phyloP scores from a whole-genome alignment of 768 basidiomycete species.

The Collybia sordida region DNA sequence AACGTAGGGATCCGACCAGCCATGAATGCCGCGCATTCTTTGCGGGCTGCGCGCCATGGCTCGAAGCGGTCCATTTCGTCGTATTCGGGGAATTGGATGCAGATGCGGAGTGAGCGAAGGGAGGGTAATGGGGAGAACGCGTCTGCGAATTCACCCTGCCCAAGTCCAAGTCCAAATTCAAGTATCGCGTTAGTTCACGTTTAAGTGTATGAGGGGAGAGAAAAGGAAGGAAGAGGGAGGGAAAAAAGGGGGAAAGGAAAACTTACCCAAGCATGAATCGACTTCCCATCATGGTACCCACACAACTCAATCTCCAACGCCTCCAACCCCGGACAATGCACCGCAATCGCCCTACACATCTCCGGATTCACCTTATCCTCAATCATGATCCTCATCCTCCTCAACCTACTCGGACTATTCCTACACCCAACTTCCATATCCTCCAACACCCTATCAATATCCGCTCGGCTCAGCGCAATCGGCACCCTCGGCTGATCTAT shows the following conservation, averaged over 20 bases:
- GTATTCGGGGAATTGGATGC: slow-evolving; percentile 36
- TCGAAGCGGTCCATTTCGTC: slow-evolving; percentile 31
- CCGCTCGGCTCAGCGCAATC: slow-evolving; percentile 29
- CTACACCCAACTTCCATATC: slow-evolving; percentile 23
- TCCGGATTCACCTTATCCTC: slow-evolving; percentile 36
- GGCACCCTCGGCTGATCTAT: slow-evolving; percentile 35
- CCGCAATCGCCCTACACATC: slow-evolving; percentile 28
- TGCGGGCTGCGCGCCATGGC: slow-evolving; percentile 30
- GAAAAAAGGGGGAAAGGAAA: not conserved
- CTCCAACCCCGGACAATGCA: slow-evolving; percentile 34
- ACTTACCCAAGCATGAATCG: slow-evolving; percentile 39
- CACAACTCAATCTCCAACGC: slow-evolving; percentile 41
- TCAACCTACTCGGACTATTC: slow-evolving; percentile 16
- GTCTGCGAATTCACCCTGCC: slow-evolving; percentile 31
- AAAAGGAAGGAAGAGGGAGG: not conserved
- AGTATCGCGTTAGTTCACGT: no score
- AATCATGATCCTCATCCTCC: slow-evolving; percentile 35
- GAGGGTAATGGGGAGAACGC: slow-evolving; percentile 24
- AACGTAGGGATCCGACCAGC: slow-evolving; percentile 30
- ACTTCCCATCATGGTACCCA: slow-evolving; percentile 39
- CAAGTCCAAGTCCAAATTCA: no score
- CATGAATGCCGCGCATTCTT: slow-evolving; percentile 34
- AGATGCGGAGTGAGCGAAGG: slow-evolving; percentile 30
- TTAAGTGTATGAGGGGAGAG: slow-evolving; percentile 3
- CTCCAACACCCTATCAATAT: slow-evolving; percentile 30